Percentiles rank a stretch among this genome's conserved stretches.
Evolutionary conservation across 2,329 filamentous ascomycete species (phyloP).

Genomic region (Mycogone perniciosa): DNA sequence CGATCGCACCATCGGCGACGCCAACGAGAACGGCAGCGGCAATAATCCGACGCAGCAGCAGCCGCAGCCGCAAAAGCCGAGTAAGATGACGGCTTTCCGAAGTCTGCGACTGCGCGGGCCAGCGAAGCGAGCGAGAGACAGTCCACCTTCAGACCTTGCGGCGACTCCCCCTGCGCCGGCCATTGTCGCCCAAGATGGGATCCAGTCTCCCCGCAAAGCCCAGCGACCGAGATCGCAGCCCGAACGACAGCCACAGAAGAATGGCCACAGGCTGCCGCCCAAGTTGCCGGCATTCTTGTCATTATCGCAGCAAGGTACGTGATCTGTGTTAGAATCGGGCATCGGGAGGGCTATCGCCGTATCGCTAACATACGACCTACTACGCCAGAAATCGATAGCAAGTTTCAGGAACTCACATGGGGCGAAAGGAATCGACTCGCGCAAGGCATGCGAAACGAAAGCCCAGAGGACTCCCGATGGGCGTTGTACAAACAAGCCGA

Average conservation of each 20-base stretch:
- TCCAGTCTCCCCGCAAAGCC: conserved; percentile 11
- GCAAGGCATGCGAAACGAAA: conserved; percentile 33
- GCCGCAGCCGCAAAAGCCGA: conserved; percentile 11
- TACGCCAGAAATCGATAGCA: conserved; percentile 39
- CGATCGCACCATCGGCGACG: conserved; percentile 26
- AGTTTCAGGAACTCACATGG: conserved; percentile 49
- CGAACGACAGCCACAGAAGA: conserved; percentile 7
- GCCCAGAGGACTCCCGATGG: conserved; percentile 28
- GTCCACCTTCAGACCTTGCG: conserved; percentile 31
- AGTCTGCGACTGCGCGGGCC: conserved; percentile 39
- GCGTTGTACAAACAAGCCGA: conserved; percentile 30
- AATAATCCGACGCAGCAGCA: conserved; percentile 20
- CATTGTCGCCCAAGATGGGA: conserved; percentile 32
- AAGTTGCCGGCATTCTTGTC: conserved; percentile 35
- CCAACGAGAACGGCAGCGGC: conserved; percentile 20
- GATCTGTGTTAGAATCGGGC: not conserved
- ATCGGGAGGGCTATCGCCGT: not conserved
- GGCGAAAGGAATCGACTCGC: conserved; percentile 44
- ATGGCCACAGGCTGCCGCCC: conserved; percentile 15
- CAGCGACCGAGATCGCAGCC: conserved; percentile 1
- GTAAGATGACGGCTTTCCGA: conserved; percentile 36
- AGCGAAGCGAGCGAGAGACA: conserved; percentile 39
- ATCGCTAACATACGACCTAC: conserved; percentile 13
- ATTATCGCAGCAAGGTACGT: conserved; percentile 31
- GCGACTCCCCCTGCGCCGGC: conserved; percentile 24